phyloP scores from a whole-genome alignment of 352 stramenopile genomes.

The Thraustotheca clavata region DNA sequence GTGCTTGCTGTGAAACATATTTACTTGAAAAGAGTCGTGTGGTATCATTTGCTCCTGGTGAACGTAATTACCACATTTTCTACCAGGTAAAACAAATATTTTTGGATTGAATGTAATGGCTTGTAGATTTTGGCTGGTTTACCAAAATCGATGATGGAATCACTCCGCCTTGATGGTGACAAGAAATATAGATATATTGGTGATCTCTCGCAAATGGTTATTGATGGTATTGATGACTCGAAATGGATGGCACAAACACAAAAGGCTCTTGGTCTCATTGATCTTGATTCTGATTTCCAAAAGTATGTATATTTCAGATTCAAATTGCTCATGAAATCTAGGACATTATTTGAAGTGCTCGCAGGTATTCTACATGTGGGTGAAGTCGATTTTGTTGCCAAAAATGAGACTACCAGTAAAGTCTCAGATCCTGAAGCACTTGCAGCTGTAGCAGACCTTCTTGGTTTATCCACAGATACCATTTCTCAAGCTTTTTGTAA shows the following conservation, averaged over 20 bases:
- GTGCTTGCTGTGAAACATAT: conserved; percentile 90
- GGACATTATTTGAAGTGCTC: conserved; percentile 52
- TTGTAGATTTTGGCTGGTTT: conserved; percentile 47
- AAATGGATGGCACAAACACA: conserved; percentile 76
- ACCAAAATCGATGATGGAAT: conserved; percentile 38
- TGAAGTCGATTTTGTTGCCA: conserved; percentile 89
- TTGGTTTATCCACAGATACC: conserved; percentile 76
- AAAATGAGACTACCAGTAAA: conserved; percentile 55
- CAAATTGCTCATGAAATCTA: conserved; percentile 35
- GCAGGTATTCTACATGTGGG: conserved; percentile 93
- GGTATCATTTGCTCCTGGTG: conserved; percentile 90
- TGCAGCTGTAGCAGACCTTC: conserved; percentile 75
- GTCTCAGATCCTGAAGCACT: conserved; percentile 62
- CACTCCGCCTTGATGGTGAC: conserved; percentile 52
- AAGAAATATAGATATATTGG: conserved; percentile 71
- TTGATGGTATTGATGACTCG: conserved; percentile 75
- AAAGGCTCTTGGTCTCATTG: conserved; percentile 72
- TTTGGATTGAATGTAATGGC: not conserved
- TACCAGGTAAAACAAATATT: conserved; percentile 73
- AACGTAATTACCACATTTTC: conserved; percentile 98
- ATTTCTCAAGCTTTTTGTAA: conserved; percentile 91
- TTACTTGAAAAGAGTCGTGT: conserved; percentile 95
- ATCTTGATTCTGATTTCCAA: conserved; percentile 34
- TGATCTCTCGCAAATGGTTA: conserved; percentile 62
- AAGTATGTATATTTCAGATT: conserved; percentile 24